A percentile compares a stretch with the other conserved stretches of the same genome.
These are phyloP conservation scores for Bruguiera sexangula DNA, from an alignment of 345 rosid genomes.

Conservation along the genomic window DNA sequence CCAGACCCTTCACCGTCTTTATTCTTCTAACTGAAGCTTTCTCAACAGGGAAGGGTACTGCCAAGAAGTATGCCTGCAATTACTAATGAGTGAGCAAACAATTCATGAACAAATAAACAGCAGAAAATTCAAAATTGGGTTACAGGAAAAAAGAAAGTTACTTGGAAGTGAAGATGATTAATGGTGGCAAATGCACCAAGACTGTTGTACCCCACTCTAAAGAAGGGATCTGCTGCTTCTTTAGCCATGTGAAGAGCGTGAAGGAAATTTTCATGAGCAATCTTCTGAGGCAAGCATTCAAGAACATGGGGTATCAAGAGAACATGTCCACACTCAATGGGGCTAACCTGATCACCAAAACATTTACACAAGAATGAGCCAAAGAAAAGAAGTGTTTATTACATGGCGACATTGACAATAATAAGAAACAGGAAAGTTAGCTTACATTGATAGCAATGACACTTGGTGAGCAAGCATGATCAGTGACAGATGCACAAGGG, in stretches of 20 bases:
- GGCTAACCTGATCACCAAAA: background rate
- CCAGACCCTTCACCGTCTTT: background rate
- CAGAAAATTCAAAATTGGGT: background rate
- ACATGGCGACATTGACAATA: background rate
- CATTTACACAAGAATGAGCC: background rate
- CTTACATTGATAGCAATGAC: constrained; percentile 1
- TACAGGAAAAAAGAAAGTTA: background rate
- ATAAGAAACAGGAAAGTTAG: background rate
- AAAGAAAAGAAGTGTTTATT: background rate
- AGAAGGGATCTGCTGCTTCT: constrained; percentile 1
- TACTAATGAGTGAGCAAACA: background rate
- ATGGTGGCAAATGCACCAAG: constrained; percentile 2
- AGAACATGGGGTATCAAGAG: constrained; percentile 3
- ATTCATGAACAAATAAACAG: background rate
- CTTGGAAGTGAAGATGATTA: background rate
- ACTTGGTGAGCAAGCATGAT: constrained; percentile 12
- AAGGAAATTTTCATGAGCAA: background rate
- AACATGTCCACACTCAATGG: background rate
- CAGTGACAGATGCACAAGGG: constrained; percentile 5
- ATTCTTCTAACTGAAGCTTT: background rate
- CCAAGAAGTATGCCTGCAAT: constrained; percentile 2
- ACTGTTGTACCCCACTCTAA: constrained; percentile 1
- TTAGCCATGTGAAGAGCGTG: background rate
- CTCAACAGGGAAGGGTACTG: background rate
- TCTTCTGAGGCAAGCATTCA: constrained; percentile 1